Percentiles rank a stretch among this genome's conserved stretches.
These are phyloP conservation scores for Porpolomopsis calyptriformis DNA, from an alignment of 768 basidiomycete species.

Conservation along the genomic window DNA sequence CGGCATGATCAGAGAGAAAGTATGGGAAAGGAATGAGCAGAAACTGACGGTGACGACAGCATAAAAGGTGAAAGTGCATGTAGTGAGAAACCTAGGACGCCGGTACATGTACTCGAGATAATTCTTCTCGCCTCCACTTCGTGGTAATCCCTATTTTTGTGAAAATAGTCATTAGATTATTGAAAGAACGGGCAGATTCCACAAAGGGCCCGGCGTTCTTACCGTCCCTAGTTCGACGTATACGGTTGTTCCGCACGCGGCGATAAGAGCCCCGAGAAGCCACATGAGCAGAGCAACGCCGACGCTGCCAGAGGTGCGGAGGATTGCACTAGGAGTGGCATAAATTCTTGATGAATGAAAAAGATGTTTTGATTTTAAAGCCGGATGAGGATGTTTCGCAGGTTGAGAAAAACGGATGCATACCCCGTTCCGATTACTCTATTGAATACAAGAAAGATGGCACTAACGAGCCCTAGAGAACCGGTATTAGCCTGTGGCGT, in stretches of 20 bases:
- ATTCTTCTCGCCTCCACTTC: slow-evolving; percentile 67
- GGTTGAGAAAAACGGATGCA: slow-evolving; percentile 9
- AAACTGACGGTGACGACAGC: slow-evolving; percentile 44
- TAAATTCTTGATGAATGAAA: slow-evolving; percentile 41
- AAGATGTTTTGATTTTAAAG: background rate
- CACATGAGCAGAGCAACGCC: slow-evolving; percentile 62
- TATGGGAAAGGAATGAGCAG: background rate
- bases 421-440: slow-evolving; percentile 67
- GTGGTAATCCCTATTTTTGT: slow-evolving; percentile 44
- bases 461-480: slow-evolving; percentile 36
- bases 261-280: slow-evolving; percentile 55
- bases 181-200: slow-evolving; percentile 2
- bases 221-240: slow-evolving; percentile 72
- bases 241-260: slow-evolving; percentile 56
- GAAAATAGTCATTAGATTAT: background rate
- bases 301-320: slow-evolving; percentile 58
- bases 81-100: slow-evolving; percentile 48
- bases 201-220: slow-evolving; percentile 13
- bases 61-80: slow-evolving; percentile 50
- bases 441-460: slow-evolving; percentile 62
- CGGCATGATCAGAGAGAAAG: background rate
- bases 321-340: slow-evolving; percentile 57
- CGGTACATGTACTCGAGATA: slow-evolving; percentile 65
- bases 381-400: background rate
- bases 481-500: background rate